Evolutionary conservation across 108 stramenopile species (phyloP), one percentile per base, ranked within the genome.

Genomic region (Seminavis robusta): DNA sequence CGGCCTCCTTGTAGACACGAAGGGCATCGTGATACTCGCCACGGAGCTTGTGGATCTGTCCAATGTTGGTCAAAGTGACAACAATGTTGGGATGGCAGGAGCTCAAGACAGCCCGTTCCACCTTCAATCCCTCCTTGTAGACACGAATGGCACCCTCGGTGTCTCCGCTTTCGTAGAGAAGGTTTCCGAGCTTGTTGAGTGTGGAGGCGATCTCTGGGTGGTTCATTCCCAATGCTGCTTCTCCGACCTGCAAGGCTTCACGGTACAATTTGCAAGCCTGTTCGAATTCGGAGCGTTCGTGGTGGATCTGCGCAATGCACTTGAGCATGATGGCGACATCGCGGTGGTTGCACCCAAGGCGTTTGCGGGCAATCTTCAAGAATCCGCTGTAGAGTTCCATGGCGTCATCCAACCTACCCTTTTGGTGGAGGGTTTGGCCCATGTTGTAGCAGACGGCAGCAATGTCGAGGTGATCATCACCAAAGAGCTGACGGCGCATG

Each of bases 181-280:
- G 52, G 36, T 83, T 83, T 24, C 81, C 81, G 52, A 83, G 64
- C 54, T 79, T 83, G 56, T 83, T 83, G 4, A 79, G 63, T 8
- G 65, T 79, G n/a, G 73, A 74, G 2, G 81, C 81, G 28, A 79
- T 72, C 56, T 83, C 81, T 4, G 76, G 65, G 57, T 83, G 81
- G 50, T 69, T 48, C 51, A 60, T 33, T 3, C 77, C 77, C 16
- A 79, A 52, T 17, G 81, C 73, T 19, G 71, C 48, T 33, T 63
- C 67, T 10, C 67, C 67, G 1, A 49, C 67, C 7, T 32, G 49
- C 20, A 83, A 47, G 1, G 71, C 60, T 20, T 79, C 50, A 7
- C 60, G 40, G 37, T 83, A 83, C 13, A 77, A 37, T 20, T 25
- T 43, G 20, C 71, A 37, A 21, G 81, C 81, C 40, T 56, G 48